Evolutionary conservation across 2,329 filamentous ascomycete species (phyloP).

Genomic region (Dryadomyces quercus-mongolicae): DNA sequence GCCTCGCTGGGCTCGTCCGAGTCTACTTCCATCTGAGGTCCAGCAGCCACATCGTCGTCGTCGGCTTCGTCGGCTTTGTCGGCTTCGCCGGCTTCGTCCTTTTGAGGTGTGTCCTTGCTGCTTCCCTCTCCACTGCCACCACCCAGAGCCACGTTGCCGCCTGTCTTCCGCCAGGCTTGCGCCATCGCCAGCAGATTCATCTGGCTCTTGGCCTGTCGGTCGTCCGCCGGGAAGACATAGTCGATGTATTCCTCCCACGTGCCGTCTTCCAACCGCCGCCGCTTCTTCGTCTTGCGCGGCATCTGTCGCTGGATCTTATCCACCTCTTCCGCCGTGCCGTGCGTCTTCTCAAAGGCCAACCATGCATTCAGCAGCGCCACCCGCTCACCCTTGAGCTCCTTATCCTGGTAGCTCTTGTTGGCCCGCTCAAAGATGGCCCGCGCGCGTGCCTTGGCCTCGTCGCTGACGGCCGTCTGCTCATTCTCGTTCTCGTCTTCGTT

Average conservation of each 20-base stretch:
- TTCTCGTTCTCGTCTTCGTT: constrained; percentile 43
- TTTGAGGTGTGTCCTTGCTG: too few species aligned
- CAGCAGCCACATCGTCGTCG: neutral
- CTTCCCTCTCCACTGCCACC: too few species aligned
- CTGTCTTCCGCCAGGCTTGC: constrained; percentile 70
- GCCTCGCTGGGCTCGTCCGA: neutral
- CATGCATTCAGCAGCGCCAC: constrained; percentile 84
- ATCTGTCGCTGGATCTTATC: constrained; percentile 84
- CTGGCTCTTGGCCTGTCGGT: constrained; percentile 72
- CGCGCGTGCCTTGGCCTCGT: constrained; percentile 72
- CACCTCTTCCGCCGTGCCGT: constrained; percentile 63
- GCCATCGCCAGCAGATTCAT: constrained; percentile 77
- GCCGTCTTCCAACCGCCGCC: constrained; percentile 83
- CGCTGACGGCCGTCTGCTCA: constrained; percentile 60
- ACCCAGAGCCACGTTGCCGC: constrained; percentile 6
- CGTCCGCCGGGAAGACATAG: constrained; percentile 93
- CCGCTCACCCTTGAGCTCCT: constrained; percentile 86
- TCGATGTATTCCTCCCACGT: constrained; percentile 95
- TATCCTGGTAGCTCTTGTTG: constrained; percentile 76
- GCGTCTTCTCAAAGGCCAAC: constrained; percentile 81
- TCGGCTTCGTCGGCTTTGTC: neutral
- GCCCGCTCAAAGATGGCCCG: constrained; percentile 77
- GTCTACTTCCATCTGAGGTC: neutral
- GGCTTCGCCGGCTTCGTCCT: neutral
- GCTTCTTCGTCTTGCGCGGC: constrained; percentile 86